A percentile compares a stretch with the other conserved stretches of the same genome.
These are phyloP conservation scores for Zopfia rhizophila DNA, from an alignment of 2,329 filamentous ascomycete species.

Conservation along the genomic window DNA sequence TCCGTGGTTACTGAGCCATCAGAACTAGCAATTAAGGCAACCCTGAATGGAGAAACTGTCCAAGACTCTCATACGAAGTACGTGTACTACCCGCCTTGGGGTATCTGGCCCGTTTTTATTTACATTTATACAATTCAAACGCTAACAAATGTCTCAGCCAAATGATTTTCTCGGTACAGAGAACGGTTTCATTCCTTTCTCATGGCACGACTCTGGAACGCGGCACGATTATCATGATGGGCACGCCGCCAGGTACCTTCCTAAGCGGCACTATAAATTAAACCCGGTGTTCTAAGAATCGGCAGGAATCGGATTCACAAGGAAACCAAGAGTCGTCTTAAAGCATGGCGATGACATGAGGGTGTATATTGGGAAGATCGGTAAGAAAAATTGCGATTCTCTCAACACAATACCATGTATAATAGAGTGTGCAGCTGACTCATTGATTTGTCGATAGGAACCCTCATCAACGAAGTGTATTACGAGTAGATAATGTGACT, in stretches of 20 bases:
- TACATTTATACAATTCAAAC: no score
- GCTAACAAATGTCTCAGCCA: no score
- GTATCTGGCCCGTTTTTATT: no score
- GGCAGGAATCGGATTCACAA: conserved; percentile 51
- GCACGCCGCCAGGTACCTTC: conserved; percentile 56
- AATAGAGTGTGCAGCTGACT: no score
- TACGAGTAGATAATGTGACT: no score
- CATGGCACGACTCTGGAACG: conserved; percentile 51
- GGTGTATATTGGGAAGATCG: conserved; percentile 38
- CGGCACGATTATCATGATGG: conserved; percentile 59
- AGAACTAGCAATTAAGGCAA: conserved; percentile 53
- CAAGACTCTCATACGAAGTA: conserved; percentile 57
- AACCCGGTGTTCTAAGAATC: neutral
- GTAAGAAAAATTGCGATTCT: no score
- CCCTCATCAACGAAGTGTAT: no score
- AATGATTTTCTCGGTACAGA: conserved; percentile 57
- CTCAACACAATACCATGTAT: no score
- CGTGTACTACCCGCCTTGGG: no score
- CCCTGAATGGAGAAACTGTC: conserved; percentile 56
- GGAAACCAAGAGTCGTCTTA: conserved; percentile 53
- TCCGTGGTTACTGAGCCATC: conserved; percentile 53
- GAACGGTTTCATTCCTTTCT: conserved; percentile 57
- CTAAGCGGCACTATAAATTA: conserved; percentile 29
- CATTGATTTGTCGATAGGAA: no score
- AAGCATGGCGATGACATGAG: conserved; percentile 53